These are phyloP conservation scores for Suillus sp. DNA, from an alignment of 768 basidiomycete species.

Conservation along the genomic window DNA sequence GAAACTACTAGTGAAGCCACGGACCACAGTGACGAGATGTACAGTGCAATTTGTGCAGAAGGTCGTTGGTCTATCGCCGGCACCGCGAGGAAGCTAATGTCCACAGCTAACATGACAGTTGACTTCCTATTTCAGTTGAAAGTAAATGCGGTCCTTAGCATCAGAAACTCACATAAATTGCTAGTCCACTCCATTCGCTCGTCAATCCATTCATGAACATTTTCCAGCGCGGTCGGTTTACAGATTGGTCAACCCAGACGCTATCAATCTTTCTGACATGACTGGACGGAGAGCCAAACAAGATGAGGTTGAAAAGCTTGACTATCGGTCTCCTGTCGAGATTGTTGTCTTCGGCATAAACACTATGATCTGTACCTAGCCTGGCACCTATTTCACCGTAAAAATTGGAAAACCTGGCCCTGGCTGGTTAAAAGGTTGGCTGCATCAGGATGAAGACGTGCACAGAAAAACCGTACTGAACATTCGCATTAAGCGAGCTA, in stretches of 20 bases:
- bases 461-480: constrained; percentile 6
- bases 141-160: background rate
- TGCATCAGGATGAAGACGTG: background rate
- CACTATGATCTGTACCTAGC: constrained; percentile 30
- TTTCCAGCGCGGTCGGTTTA: constrained; percentile 20
- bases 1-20: constrained; percentile 17
- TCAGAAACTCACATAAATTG: constrained; percentile 15
- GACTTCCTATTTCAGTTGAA: constrained; percentile 19
- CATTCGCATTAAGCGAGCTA: constrained; percentile 15
- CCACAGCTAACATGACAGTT: constrained; percentile 36
- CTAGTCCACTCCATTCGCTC: constrained; percentile 15
- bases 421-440: constrained; percentile 17
- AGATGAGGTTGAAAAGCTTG: constrained; percentile 22
- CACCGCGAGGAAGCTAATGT: constrained; percentile 38
- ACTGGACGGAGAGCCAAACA: constrained; percentile 49
- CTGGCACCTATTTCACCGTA: constrained; percentile 41
- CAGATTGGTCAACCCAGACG: constrained; percentile 14
- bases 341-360: constrained; percentile 17
- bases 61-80: constrained; percentile 25
- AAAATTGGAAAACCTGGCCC: constrained; percentile 37
- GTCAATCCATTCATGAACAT: constrained; percentile 27
- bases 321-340: background rate
- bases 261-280: constrained; percentile 33
- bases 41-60: constrained; percentile 10
- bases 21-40: constrained; percentile 13